Evolutionary conservation across 257 asterid genomes (phyloP), one percentile per base, ranked within the genome.

Genomic region (Osmanthus fragrans): DNA sequence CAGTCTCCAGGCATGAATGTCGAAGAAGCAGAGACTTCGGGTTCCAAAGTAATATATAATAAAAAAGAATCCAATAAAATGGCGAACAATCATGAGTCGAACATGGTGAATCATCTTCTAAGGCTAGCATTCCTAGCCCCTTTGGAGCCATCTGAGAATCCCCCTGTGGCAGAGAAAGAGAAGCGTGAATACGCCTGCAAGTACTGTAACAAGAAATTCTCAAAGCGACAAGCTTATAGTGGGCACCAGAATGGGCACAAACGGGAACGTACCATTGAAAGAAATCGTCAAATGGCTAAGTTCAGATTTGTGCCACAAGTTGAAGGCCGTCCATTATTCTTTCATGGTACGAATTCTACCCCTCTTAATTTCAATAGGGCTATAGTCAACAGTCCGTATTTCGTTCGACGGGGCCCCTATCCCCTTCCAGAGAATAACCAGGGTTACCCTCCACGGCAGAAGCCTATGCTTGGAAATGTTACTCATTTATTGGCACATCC

Each of bases 191-290:
- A 66, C 5, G 10, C 4, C 34, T 66, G 71, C 34, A 66, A 66
- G 71, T 66, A 66, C 71, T 66, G 71, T 30, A 19, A 66, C 40
- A 66, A 39, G 71, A 66, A 29, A 18, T 66, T 66, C 13, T 11
- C 40, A 33, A 66, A 66, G 39, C 30, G 23, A 18, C 71, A 66
- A 39, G 30, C 71, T 8, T 66, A 27, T 34, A 39, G 71, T 21
- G 71, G 71, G 5, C 71, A 66, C 71, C 71, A 66, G 71, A 66
- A 66, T 39, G 71, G 39, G 4, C 71, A 66, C 34, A 66, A 66
- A 30, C 34, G 13, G 1, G n/a, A 66, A 39, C 71, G 71, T 4
- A 16, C 71, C 40, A 1, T 66, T 19, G 71, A 66, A 29, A 66
- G 34, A 66, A 39, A 30, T 66, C 39, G 7, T 34, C 39, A 34